Percentiles rank a stretch among this genome's conserved stretches.
These are phyloP conservation scores for Suhomyces xylopsoci DNA, from an alignment of 805 yeast genomes.

Conservation along the genomic window DNA sequence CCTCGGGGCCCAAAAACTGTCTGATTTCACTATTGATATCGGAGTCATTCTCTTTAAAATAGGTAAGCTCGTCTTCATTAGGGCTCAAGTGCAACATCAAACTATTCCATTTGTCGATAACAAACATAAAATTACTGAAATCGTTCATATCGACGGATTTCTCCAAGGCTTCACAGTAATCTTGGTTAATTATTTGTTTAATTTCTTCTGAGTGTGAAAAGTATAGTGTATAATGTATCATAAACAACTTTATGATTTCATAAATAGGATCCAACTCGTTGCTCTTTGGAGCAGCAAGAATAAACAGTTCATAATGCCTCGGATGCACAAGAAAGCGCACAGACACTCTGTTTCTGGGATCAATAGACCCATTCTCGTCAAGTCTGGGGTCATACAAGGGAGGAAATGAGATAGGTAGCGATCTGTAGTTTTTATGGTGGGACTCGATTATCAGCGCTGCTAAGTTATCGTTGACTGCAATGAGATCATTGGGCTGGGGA, in stretches of 20 bases:
- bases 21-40: slow-evolving; percentile 27
- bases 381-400: slow-evolving; percentile 17
- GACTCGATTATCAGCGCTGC: slow-evolving; percentile 30
- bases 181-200: slow-evolving; percentile 28
- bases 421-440: slow-evolving; percentile 28
- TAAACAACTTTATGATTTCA: slow-evolving; percentile 46
- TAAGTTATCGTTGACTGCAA: slow-evolving; percentile 27
- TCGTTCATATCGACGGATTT: slow-evolving; percentile 30
- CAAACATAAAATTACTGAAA: slow-evolving; percentile 32
- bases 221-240: slow-evolving; percentile 39
- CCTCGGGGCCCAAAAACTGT: slow-evolving; percentile 13
- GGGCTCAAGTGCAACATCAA: slow-evolving; percentile 40
- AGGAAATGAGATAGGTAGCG: slow-evolving; percentile 37
- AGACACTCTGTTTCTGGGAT: slow-evolving; percentile 15
- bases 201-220: slow-evolving; percentile 36
- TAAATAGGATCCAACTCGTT: slow-evolving; percentile 60
- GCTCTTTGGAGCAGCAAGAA: slow-evolving; percentile 49
- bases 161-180: slow-evolving; percentile 33
- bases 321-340: slow-evolving; percentile 39
- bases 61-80: slow-evolving; percentile 11
- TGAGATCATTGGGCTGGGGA: slow-evolving; percentile 14
- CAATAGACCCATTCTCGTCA: slow-evolving; percentile 9
- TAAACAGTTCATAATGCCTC: slow-evolving; percentile 47
- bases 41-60: slow-evolving; percentile 1
- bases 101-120: slow-evolving; percentile 41